Base-by-base conservation (phyloP, 2,329 filamentous ascomycete genomes). In the Colletotrichum sp. region DNA sequence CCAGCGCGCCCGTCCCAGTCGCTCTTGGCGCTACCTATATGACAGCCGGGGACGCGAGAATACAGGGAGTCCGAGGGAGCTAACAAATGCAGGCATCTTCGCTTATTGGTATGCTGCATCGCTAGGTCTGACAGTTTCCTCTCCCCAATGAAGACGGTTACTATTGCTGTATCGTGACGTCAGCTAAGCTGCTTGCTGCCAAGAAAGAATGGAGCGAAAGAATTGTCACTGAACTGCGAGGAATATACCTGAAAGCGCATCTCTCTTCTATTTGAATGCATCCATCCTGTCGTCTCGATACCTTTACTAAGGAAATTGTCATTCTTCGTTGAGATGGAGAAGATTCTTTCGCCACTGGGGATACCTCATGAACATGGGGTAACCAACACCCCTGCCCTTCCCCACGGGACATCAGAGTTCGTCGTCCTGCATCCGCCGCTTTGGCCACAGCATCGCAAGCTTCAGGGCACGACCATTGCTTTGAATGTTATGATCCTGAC, bases 241-340 rank as follows among this genome's bases (percentile, higher is more conserved):
- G 44, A 13, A 8, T n/a, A 49, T 49, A 49, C n/a, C 11, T 22
- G 8, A 13, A 12, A 22, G 11, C n/a, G 19, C 44, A 22, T 49
- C n/a, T n/a, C 11, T n/a, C 44, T 22, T 49, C 19, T 49, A 22
- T 7, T 0, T 49, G 0, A 7, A 49, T 49, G 19, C 9, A 22
- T n/a, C 2, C n/a, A 49, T 49, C 1, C 2, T 22, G 4, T 22
- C 44, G 1, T 44, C 44, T 49, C 2, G 11, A 49, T 49, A 49
- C 1, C 0, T 6, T 49, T 49, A 11, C 3, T 7, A 6, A 0
- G 1, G 11, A 0, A 12, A 22, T n/a, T 13, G 11, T 0, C n/a
- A 22, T 22, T 49, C n/a, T 49, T 49, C n/a, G 5, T 22, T 12
- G 11, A 49, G n/a, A 49, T 49, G 44, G 44, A 22, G n/a, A 49